These are phyloP conservation scores for Penicillium robsamsonii DNA, from an alignment of 495 filamentous ascomycete species.

Conservation along the genomic window DNA sequence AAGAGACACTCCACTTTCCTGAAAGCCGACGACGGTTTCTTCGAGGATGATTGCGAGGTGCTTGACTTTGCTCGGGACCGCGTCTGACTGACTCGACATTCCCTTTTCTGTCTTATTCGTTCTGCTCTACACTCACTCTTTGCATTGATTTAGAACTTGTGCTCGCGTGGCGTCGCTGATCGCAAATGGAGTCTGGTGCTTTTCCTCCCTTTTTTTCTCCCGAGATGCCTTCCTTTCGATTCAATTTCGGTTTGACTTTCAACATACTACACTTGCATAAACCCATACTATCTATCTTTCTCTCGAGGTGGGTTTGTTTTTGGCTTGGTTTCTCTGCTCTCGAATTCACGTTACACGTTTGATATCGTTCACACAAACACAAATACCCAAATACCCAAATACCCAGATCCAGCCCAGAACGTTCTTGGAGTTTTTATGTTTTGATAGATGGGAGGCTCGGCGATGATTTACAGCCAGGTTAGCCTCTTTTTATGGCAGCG, in stretches of 20 bases:
- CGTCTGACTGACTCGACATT: slow-evolving; percentile 50
- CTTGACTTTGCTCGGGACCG: slow-evolving; percentile 86
- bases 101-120: slow-evolving; percentile 5
- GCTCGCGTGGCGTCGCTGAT: slow-evolving; percentile 22
- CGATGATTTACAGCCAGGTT: slow-evolving; percentile 1
- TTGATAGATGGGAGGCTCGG: slow-evolving; percentile 12
- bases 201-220: slow-evolving; percentile 6
- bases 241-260: background rate
- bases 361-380: slow-evolving; percentile 25
- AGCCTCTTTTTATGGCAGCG: slow-evolving; percentile 4
- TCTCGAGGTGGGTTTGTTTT: slow-evolving; percentile 8
- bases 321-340: slow-evolving; percentile 10
- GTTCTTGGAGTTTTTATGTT: slow-evolving; percentile 1
- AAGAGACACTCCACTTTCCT: slow-evolving; percentile 42
- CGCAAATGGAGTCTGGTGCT: slow-evolving; percentile 19
- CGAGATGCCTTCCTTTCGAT: background rate
- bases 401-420: slow-evolving; percentile 8
- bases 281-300: slow-evolving; percentile 11
- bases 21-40: slow-evolving; percentile 77
- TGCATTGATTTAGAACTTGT: slow-evolving; percentile 23
- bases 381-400: slow-evolving; percentile 21
- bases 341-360: slow-evolving; percentile 10
- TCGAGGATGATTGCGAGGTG: slow-evolving; percentile 92
- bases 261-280: slow-evolving; percentile 25
- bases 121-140: slow-evolving; percentile 11